These are phyloP conservation scores for Marasmius fiardii DNA, from an alignment of 1,284 basidiomycete species.

Conservation along the genomic window DNA sequence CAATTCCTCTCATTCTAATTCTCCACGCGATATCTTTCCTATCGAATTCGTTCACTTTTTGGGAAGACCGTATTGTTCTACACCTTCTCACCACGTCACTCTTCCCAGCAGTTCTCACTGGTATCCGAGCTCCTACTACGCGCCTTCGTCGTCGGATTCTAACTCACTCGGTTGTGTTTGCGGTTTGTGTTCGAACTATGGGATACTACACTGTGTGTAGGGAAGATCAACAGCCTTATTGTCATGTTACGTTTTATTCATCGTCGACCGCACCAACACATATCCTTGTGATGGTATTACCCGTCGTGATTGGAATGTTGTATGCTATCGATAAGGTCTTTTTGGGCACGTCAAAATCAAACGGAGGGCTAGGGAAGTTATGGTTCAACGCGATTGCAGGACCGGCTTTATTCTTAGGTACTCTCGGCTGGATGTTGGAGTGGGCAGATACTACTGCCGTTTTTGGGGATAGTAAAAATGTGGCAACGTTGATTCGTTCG, in stretches of 20 bases:
- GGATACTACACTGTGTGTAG: slow-evolving; percentile 82
- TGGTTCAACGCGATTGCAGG: slow-evolving; percentile 62
- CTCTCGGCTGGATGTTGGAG: slow-evolving; percentile 77
- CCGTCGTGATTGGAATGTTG: slow-evolving; percentile 47
- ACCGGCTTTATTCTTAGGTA: slow-evolving; percentile 55
- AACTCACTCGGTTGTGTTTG: slow-evolving; percentile 64
- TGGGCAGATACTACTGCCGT: slow-evolving; percentile 61
- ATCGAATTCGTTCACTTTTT: slow-evolving; percentile 94
- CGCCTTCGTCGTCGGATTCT: slow-evolving; percentile 77
- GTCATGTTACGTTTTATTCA: slow-evolving; percentile 84
- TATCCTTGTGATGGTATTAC: slow-evolving; percentile 54
- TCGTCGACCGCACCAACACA: slow-evolving; percentile 61
- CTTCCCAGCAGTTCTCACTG: slow-evolving; percentile 53
- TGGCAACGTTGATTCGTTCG: slow-evolving; percentile 37
- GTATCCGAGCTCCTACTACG: slow-evolving; percentile 63
- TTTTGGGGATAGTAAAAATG: slow-evolving; percentile 36
- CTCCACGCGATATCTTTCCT: slow-evolving; percentile 74
- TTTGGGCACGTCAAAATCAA: slow-evolving; percentile 67
- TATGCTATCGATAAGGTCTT: slow-evolving; percentile 59
- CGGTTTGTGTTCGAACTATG: slow-evolving; percentile 72
- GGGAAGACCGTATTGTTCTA: slow-evolving; percentile 85
- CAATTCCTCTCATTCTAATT: slow-evolving; percentile 48
- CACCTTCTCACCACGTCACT: slow-evolving; percentile 63
- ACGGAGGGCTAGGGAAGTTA: slow-evolving; percentile 66
- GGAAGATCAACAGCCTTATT: slow-evolving; percentile 92